Evolutionary conservation across 495 filamentous ascomycete species (phyloP).

Genomic region (Friedmanniomyces endolithicus): DNA sequence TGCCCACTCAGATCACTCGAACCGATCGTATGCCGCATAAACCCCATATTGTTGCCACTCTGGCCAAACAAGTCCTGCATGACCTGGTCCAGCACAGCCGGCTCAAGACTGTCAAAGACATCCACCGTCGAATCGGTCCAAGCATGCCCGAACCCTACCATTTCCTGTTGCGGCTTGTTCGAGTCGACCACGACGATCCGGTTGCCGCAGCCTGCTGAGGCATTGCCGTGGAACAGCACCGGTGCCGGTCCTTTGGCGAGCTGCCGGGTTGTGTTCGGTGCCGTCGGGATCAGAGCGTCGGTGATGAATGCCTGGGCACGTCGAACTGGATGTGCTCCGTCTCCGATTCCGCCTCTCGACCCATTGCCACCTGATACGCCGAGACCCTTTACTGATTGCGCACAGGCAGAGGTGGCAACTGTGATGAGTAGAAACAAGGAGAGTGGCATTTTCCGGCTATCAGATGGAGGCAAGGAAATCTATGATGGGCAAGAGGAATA

Average conservation of each 20-base stretch:
- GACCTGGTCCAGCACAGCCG: conserved; percentile 30
- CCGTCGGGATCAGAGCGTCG: conserved; percentile 8
- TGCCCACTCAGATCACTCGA: conserved; percentile 39
- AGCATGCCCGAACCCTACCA: conserved; percentile 43
- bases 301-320: conserved; percentile 10
- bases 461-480: neutral
- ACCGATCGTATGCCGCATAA: conserved; percentile 45
- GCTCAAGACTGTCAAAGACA: conserved; percentile 37
- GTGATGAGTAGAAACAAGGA: neutral
- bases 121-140: conserved; percentile 45
- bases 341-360: conserved; percentile 8
- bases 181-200: conserved; percentile 9
- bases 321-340: conserved; percentile 6
- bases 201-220: neutral
- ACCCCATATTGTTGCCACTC: conserved; percentile 36
- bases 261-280: conserved; percentile 12
- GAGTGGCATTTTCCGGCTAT: neutral
- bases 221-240: neutral
- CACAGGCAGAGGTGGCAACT: neutral
- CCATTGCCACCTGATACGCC: conserved; percentile 15
- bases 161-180: conserved; percentile 27
- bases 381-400: conserved; percentile 7
- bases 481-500: too few species aligned
- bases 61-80: conserved; percentile 38
- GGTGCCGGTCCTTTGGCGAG: conserved; percentile 12